Base-by-base conservation (phyloP, 768 basidiomycete species). In the Phanerochaete carnosa region DNA sequence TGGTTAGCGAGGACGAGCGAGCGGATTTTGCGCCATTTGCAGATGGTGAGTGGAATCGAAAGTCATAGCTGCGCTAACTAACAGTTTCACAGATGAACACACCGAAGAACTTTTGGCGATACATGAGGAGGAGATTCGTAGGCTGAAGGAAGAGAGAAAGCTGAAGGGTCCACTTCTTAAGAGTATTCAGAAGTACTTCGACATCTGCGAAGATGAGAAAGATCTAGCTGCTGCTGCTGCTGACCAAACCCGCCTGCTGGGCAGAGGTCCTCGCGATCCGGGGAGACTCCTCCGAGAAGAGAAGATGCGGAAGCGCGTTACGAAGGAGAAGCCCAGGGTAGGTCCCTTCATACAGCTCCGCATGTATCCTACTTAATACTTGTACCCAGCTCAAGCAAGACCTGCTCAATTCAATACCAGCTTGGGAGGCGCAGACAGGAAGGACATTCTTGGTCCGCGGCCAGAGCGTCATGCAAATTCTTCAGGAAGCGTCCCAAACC, bases 291-390 rank as follows among this genome's bases (percentile, higher is more conserved):
- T 98, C 55, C 83, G 93, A 61, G 96, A 99, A 74, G 96, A 98
- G 78, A 97, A 97, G 81, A 94, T 96, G 89, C 82, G 96, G 57
- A 98, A 98, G 73, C 81, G 95, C 29, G 94, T 99, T 15, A 81
- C 81, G 59, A 91, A 92, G 71, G 90, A 96, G 76, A 98, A 97
- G 69, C 96, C 96, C 28, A 83, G 90, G 70, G 96, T 97, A 70
- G 63, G 87, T 54, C 25, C 32, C 43, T 61, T 43, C 45, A 30
- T 49, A n/a, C 30, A 15, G 23, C 22, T 19, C 23, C 26, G 11
- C 33, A 9, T 37, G 33, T 46, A 33, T 55, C 15, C 39, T 15
- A 32, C 58, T 50, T 57, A 37, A 58, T 11, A 28, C 59, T 43
- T 15, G 5, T 35, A 15, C 56, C 13, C 64, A 98, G 95, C 82